Conservation (phyloP, 768 basidiomycete species). For the Chalciporus sphaerocephalus region DNA sequence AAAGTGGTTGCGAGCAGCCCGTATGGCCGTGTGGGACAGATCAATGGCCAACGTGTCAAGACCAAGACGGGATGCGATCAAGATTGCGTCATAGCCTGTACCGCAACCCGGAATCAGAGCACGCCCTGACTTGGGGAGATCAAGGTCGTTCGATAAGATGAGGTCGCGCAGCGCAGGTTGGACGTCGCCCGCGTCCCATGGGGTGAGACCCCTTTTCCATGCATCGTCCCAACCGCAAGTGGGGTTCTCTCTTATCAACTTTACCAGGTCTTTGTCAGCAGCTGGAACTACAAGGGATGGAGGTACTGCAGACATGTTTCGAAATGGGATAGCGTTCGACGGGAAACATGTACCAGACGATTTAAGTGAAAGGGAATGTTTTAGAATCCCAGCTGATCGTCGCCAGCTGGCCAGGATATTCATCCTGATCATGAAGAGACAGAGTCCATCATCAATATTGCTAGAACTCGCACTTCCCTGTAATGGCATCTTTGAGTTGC, state of each 20-base stretch:
- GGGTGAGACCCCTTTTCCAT: slow-evolving; percentile 45
- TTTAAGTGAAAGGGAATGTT: background rate
- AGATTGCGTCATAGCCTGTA: slow-evolving; percentile 26
- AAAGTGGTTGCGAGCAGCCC: slow-evolving; percentile 14
- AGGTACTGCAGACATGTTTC: background rate
- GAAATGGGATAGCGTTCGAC: too few relatives aligned
- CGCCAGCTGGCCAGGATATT: background rate
- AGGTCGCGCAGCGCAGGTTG: slow-evolving; percentile 56
- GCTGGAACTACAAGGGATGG: background rate
- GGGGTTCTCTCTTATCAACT: slow-evolving; percentile 12
- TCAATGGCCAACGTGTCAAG: slow-evolving; percentile 20
- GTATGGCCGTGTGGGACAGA: slow-evolving; percentile 14
- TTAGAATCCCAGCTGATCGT: background rate
- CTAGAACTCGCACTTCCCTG: too few relatives aligned
- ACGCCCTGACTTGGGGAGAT: slow-evolving; percentile 40
- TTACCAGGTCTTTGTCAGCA: slow-evolving; percentile 5
- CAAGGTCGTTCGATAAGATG: slow-evolving; percentile 41
- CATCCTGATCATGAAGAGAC: too few relatives aligned
- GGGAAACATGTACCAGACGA: background rate
- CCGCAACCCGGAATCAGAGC: slow-evolving; percentile 62
- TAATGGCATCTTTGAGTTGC: slow-evolving; percentile 1
- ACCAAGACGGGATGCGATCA: slow-evolving; percentile 14
- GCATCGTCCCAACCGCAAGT: slow-evolving; percentile 19
- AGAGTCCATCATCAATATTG: background rate
- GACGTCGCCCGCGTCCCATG: slow-evolving; percentile 56